Conservation (phyloP, 1,284 basidiomycete species). For the Melampsora larici-populina region DNA sequence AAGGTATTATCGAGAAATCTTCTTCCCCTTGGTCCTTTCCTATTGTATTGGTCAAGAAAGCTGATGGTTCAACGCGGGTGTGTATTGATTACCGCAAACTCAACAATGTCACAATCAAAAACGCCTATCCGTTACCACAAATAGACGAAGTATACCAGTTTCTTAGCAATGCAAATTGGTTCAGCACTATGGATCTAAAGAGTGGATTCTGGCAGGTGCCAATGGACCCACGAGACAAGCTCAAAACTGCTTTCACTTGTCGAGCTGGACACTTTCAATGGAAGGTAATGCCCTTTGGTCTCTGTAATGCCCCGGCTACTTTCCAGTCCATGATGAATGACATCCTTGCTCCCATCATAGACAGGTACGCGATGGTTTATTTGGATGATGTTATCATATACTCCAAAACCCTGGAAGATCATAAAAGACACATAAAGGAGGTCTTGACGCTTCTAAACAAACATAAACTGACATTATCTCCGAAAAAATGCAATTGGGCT, state of each 20-base stretch:
- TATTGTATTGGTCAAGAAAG: not conserved
- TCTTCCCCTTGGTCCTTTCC: not conserved
- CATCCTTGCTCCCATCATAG: not conserved
- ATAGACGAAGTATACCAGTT: constrained; percentile 4
- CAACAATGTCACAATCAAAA: not conserved
- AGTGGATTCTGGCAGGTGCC: constrained; percentile 8
- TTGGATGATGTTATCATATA: constrained; percentile 9
- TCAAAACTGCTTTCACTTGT: not conserved
- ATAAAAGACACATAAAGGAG: not conserved
- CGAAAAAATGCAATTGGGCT: constrained; percentile 5
- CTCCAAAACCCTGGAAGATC: not conserved
- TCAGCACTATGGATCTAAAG: constrained; percentile 5
- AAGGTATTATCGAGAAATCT: not conserved
- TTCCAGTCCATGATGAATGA: too few species aligned
- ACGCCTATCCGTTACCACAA: not conserved
- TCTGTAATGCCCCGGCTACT: too few species aligned
- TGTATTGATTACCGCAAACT: constrained; percentile 2
- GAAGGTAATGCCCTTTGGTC: too few species aligned
- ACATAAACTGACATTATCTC: not conserved
- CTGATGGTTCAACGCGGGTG: too few species aligned
- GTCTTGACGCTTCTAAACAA: not conserved
- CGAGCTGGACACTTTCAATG: not conserved
- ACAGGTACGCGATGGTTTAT: constrained; percentile 1
- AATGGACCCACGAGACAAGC: not conserved
- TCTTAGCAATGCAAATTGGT: not conserved